Percentiles rank a stretch among this genome's conserved stretches.
Conservation (phyloP, 1,284 basidiomycete species). For the Flammula alnicola region DNA sequence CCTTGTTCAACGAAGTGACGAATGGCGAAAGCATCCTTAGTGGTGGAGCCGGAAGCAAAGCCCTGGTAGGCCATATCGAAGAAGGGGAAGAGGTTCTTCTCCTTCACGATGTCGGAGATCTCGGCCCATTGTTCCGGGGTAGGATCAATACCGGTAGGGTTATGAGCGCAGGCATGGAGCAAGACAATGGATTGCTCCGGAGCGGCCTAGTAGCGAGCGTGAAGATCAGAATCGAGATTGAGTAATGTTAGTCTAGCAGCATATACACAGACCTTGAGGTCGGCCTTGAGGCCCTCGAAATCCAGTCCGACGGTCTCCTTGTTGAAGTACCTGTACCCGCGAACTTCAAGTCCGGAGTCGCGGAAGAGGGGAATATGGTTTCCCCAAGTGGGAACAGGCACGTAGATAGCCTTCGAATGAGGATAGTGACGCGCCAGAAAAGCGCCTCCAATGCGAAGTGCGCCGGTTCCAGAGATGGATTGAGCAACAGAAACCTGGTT, state of each 20-base stretch:
- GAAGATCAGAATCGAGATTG: constrained; percentile 13
- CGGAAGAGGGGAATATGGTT: constrained; percentile 91
- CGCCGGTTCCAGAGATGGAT: constrained; percentile 98
- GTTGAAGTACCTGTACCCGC: constrained; percentile 94
- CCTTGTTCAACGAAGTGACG: constrained; percentile 93
- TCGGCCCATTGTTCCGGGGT: constrained; percentile 93
- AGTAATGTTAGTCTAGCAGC: background rate
- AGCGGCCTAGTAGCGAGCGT: constrained; percentile 62
- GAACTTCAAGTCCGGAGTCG: constrained; percentile 94
- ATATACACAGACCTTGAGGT: constrained; percentile 67
- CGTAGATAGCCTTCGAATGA: constrained; percentile 87
- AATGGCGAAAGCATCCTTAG: constrained; percentile 92
- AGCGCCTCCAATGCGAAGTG: constrained; percentile 93
- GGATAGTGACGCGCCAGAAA: constrained; percentile 94
- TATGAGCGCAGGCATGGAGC: constrained; percentile 94
- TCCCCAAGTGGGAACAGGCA: constrained; percentile 96
- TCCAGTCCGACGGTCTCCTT: constrained; percentile 93
- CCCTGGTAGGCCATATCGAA: constrained; percentile 99
- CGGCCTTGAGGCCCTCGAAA: constrained; percentile 89
- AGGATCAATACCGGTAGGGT: constrained; percentile 97
- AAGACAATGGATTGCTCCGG: constrained; percentile 84
- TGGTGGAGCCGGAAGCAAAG: constrained; percentile 89
- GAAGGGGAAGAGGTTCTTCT: constrained; percentile 90
- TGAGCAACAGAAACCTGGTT: constrained; percentile 88
- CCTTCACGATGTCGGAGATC: constrained; percentile 87